Evolutionary conservation across 352 stramenopile species (phyloP), one percentile per base, ranked within the genome.

Genomic region (Aphanomyces stellatus): DNA sequence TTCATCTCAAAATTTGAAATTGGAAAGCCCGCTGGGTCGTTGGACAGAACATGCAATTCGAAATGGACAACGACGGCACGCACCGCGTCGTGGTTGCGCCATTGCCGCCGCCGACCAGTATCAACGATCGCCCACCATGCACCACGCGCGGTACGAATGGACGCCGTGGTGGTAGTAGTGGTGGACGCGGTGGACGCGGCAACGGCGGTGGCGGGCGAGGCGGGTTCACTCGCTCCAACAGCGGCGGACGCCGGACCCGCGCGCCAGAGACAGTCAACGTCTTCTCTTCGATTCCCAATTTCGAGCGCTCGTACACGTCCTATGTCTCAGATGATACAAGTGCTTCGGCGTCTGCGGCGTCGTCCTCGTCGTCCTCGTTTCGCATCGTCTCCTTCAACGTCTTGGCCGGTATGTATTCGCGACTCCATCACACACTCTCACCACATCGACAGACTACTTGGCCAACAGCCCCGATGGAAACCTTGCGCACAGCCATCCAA

Each of bases 341-440:
- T 5, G 13, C 6, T 51, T 22, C 13, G 42, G 0, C 0, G 25
- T 34, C 11, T 11, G 49, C 13, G 49, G 4, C 8, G 25, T 2
- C 24, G 55, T 10, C 4, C 24, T 22, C 31, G 31, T 31, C 55
- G 4, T 27, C 28, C 13, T 10, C 78, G 49, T 88, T 90, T 64
- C 81, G 81, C 59, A 75, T 90, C 25, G 60, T 85, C 56, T 90
- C 78, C 22, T 88, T 87, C 73, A 90, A 90, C 53, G 81, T 87
- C n/a, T 67, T 90, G 8, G 79, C 81, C 46, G 81, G 79, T 87
- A 51, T 1, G 28, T 10, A 43, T 7, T 28, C 22, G 28, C 8
- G n/a, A n/a, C n/a, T n/a, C n/a, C n/a, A n/a, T n/a, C n/a, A n/a
- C n/a, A n/a, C n/a, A n/a, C n/a, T n/a, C n/a, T n/a, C n/a, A n/a